Evolutionary conservation across 371 early-diverging fungal species (phyloP).

Genomic region (Mycotypha africana): DNA sequence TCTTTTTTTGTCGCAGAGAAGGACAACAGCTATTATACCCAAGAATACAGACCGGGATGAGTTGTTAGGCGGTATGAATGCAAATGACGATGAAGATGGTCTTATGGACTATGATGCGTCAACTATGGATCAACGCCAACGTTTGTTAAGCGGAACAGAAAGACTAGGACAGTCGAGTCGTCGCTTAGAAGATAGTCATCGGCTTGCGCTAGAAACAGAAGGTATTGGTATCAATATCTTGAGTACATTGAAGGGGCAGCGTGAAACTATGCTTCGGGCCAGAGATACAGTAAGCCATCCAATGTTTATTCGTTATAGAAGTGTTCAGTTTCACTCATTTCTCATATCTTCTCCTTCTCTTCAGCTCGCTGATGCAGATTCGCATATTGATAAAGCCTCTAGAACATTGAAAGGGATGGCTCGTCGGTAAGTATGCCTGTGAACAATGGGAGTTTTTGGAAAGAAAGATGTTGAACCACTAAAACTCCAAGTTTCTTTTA

Average conservation of each 20-base stretch:
- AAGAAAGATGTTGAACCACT: neutral
- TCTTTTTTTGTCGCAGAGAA: conserved; percentile 18
- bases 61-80: conserved; percentile 51
- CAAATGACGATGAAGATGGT: conserved; percentile 24
- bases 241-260: conserved; percentile 74
- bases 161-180: conserved; percentile 71
- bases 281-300: conserved; percentile 67
- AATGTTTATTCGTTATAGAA: neutral
- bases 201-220: conserved; percentile 91
- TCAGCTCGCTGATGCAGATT: conserved; percentile 82
- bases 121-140: conserved; percentile 76
- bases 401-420: conserved; percentile 90
- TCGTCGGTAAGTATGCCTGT: conserved; percentile 68
- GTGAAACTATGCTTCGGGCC: conserved; percentile 87
- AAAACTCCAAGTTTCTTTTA: conserved; percentile 19
- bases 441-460: too few species aligned
- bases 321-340: too few species aligned
- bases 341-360: too few species aligned
- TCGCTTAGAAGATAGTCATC: conserved; percentile 83
- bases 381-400: conserved; percentile 83
- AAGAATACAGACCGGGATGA: conserved; percentile 58
- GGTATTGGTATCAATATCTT: conserved; percentile 80
- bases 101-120: conserved; percentile 55
- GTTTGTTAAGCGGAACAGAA: conserved; percentile 82
- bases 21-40: conserved; percentile 32